phyloP scores from a whole-genome alignment of 495 filamentous ascomycete species.

The Penicillium cinerascens region DNA sequence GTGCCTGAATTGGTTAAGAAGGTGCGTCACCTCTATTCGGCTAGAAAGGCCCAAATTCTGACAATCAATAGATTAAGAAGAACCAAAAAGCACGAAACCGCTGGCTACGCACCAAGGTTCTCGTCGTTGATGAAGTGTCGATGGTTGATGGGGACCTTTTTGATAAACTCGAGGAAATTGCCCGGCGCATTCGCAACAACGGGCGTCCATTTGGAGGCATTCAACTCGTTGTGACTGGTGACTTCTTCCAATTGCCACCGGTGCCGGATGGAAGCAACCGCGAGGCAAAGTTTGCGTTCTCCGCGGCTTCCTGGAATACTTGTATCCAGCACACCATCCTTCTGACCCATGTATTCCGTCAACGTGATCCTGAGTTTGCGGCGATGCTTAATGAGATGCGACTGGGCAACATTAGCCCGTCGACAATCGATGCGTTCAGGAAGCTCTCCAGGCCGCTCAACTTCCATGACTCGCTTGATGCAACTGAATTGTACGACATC shows the following conservation, averaged over 20 bases:
- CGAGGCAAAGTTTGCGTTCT: constrained; percentile 83
- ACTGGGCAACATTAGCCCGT: constrained; percentile 68
- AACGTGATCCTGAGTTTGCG: constrained; percentile 89
- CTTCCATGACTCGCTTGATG: constrained; percentile 74
- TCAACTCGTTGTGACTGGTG: constrained; percentile 90
- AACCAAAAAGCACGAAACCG: constrained; percentile 84
- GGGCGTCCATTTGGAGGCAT: constrained; percentile 93
- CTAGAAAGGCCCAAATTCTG: background rate
- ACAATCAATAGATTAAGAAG: constrained; percentile 58
- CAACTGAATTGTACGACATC: constrained; percentile 74
- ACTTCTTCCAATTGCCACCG: constrained; percentile 96
- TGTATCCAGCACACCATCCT: constrained; percentile 94
- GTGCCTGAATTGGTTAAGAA: constrained; percentile 82
- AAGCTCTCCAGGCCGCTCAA: constrained; percentile 63
- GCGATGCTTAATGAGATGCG: constrained; percentile 97
- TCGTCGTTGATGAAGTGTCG: constrained; percentile 93
- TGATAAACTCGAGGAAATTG: constrained; percentile 90
- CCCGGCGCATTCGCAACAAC: constrained; percentile 76
- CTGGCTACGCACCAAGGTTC: constrained; percentile 81
- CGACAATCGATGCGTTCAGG: constrained; percentile 69
- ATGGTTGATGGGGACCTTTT: constrained; percentile 98
- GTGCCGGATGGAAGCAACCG: constrained; percentile 72
- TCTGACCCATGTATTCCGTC: constrained; percentile 92
- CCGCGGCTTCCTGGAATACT: constrained; percentile 85
- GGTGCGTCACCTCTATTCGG: constrained; percentile 13